These are phyloP conservation scores for Alternaria dauci DNA, from an alignment of 2,329 filamentous ascomycete genomes.

Conservation along the genomic window DNA sequence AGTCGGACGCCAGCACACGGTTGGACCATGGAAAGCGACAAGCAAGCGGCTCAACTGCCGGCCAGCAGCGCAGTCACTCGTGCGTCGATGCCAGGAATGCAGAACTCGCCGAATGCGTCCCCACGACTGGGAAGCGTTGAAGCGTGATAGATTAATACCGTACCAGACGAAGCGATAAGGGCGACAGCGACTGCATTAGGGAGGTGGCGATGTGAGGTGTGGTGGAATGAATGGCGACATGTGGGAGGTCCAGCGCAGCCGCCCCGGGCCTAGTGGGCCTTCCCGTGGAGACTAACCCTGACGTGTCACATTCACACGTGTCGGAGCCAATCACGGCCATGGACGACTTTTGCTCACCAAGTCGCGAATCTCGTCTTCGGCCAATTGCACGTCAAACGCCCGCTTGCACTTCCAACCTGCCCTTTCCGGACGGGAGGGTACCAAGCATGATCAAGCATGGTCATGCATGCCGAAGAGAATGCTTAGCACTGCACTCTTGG, in stretches of 20 bases:
- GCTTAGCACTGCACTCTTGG: constrained; percentile 9
- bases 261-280: constrained; percentile 11
- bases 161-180: neutral
- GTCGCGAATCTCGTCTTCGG: constrained; percentile 7
- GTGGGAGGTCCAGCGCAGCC: constrained; percentile 1
- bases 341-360: neutral
- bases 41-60: neutral
- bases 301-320: neutral
- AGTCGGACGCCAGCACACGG: neutral
- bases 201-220: constrained; percentile 27
- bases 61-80: neutral
- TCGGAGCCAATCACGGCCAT: neutral
- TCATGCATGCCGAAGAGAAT: constrained; percentile 19
- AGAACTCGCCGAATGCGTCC: constrained; percentile 1
- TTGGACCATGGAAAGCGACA: neutral
- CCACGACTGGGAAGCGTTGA: neutral
- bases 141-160: constrained; percentile 1
- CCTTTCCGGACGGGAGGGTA: constrained; percentile 19
- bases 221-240: neutral
- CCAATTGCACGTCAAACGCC: constrained; percentile 14
- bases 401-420: constrained; percentile 21
- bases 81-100: neutral
- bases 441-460: constrained; percentile 18
- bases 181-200: constrained; percentile 23
- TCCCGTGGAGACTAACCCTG: constrained; percentile 6